A percentile compares a stretch with the other conserved stretches of the same genome.
These are phyloP conservation scores for Schizosaccharomyces japonicus DNA, from an alignment of 805 yeast genomes.

Conservation along the genomic window DNA sequence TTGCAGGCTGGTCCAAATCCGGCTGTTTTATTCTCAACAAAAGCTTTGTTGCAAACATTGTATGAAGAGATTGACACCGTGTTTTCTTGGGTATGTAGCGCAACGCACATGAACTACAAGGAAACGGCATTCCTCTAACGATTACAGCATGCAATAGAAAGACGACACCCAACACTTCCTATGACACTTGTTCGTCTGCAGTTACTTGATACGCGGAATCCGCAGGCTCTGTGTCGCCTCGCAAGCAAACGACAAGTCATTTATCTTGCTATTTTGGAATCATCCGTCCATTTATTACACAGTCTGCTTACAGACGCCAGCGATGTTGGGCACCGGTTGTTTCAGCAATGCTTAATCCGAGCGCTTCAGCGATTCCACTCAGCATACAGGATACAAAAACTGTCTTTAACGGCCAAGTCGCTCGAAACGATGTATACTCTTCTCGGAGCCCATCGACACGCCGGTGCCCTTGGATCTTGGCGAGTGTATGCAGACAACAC, in stretches of 20 bases:
- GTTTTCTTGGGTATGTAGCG: neutral
- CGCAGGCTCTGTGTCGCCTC: neutral
- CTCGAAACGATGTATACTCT: neutral
- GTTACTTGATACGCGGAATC: neutral
- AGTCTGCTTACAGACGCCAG: neutral
- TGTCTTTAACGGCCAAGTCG: neutral
- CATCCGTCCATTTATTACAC: neutral
- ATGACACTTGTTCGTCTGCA: neutral
- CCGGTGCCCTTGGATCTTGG: slow-evolving; percentile 9
- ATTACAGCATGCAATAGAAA: neutral
- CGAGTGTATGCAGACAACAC: slow-evolving; percentile 9
- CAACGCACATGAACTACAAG: neutral
- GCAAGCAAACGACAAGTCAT: neutral
- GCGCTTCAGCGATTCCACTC: neutral
- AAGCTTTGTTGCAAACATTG: neutral
- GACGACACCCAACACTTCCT: neutral
- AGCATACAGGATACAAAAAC: neutral
- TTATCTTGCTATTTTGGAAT: neutral
- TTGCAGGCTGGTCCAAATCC: neutral
- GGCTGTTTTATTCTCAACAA: neutral
- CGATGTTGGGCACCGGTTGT: neutral
- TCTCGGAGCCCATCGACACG: neutral
- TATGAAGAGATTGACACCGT: neutral
- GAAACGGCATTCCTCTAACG: neutral
- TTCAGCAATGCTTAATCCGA: neutral